phyloP scores from a whole-genome alignment of 495 filamentous ascomycete species.

The Aspergillus nanangensis region DNA sequence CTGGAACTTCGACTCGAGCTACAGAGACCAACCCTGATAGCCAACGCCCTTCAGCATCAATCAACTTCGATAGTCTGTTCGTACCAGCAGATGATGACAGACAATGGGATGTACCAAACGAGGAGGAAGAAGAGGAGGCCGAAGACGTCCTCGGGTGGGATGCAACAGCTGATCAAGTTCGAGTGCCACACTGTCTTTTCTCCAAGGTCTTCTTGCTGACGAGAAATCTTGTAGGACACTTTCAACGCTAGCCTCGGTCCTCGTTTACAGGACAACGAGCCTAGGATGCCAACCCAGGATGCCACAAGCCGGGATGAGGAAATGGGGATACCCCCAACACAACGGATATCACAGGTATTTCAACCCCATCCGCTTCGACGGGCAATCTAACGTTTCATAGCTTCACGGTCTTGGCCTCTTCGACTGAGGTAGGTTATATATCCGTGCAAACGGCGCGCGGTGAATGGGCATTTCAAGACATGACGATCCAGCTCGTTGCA shows the following conservation, averaged over 20 bases:
- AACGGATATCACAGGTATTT: constrained; percentile 46
- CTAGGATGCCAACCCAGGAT: constrained; percentile 9
- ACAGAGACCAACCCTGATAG: constrained; percentile 19
- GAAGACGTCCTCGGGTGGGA: constrained; percentile 83
- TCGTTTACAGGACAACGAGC: constrained; percentile 16
- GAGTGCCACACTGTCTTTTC: constrained; percentile 3
- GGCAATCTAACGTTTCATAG: constrained; percentile 20
- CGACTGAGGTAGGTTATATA: too few species aligned
- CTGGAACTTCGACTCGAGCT: constrained; percentile 25
- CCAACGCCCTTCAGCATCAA: constrained; percentile 54
- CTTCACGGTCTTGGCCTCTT: constrained; percentile 42
- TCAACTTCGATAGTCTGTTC: constrained; percentile 72
- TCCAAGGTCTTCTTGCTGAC: constrained; percentile 17
- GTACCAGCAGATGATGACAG: constrained; percentile 68
- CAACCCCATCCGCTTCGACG: neutral
- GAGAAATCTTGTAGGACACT: constrained; percentile 17
- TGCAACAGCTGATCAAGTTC: constrained; percentile 53
- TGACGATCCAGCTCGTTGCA: constrained; percentile 79
- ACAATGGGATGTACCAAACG: constrained; percentile 76
- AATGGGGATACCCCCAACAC: constrained; percentile 46
- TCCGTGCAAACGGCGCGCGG: too few species aligned
- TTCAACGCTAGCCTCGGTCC: constrained; percentile 29
- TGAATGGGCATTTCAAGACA: constrained; percentile 30
- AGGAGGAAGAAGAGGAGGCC: constrained; percentile 56
- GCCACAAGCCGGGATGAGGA: constrained; percentile 22